Evolutionary conservation across 192 early-diverging fungal genomes (phyloP), one percentile per base, ranked within the genome.

Genomic region (Entophlyctis helioformis): DNA sequence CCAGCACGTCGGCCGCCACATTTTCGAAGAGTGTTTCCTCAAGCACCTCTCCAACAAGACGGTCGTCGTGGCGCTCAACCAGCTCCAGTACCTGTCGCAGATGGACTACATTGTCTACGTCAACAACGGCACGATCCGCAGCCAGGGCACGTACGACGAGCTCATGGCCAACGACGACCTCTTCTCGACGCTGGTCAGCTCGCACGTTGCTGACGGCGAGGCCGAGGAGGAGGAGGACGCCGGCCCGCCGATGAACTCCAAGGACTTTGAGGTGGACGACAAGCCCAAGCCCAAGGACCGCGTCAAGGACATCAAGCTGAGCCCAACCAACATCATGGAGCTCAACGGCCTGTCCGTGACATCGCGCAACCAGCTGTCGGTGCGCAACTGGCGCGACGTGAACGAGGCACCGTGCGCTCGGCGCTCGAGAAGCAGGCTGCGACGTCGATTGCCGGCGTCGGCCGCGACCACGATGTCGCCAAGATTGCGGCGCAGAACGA

Each of bases 31-130:
- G 37, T 67, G 70, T 29, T 64, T 83, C 44, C 57, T 61, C n/a
- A 41, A 44, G 34, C 42, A 57, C 23, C 46, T 61, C 33, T 49
- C 41, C 15, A 21, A 36, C 36, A 83, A 81, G 60, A 82, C 80
- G 10, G 60, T 84, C 0, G 43, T 84, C 9, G 66, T 82, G 52
- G 74, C 76, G 4, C 80, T 80, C 31, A 76, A 85, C 48, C 83
- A 85, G 50, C 60, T 82, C 10, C 42, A 73, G 36, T 72, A 74
- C 47, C 64, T 81, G 18, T 54, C 62, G 2, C 46, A 73, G 18
- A 66, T 78, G 29, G 72, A 82, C 44, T 53, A 66, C 27, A 71
- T 82, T 45, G 62, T 82, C 36, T 62, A 73, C 28, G 67, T 81
- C 57, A 66, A 75, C 42, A 57, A 59, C 18, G 80, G 80, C 4